phyloP scores from a whole-genome alignment of 371 early-diverging fungal species.

The Globomyces sp. region DNA sequence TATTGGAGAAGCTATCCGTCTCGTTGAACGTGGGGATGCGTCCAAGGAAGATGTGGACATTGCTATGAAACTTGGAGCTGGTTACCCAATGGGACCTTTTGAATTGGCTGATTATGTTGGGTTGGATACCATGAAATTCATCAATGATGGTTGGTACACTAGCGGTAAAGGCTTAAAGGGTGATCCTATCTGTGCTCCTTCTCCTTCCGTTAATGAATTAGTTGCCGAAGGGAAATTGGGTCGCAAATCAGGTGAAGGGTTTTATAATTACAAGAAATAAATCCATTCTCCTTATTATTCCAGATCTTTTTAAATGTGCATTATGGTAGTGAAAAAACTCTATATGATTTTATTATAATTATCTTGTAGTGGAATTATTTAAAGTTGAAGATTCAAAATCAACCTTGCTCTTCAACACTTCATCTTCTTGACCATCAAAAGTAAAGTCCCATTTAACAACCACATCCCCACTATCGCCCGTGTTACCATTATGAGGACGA shows the following conservation, averaged over 20 bases:
- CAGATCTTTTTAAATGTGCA: too few species aligned
- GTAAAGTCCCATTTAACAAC: too few species aligned
- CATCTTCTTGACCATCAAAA: too few species aligned
- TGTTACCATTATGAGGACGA: too few species aligned
- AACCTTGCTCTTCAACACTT: too few species aligned
- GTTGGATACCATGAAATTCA: constrained; percentile 92
- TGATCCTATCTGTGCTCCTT: constrained; percentile 69
- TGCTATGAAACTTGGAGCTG: constrained; percentile 97
- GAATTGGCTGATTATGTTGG: constrained; percentile 95
- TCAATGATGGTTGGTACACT: constrained; percentile 79
- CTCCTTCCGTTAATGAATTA: constrained; percentile 67
- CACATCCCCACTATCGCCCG: too few species aligned
- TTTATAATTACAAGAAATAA: constrained; percentile 69
- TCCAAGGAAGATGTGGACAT: constrained; percentile 85
- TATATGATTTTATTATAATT: too few species aligned
- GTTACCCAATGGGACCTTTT: constrained; percentile 98
- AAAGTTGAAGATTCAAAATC: too few species aligned
- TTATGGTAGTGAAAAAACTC: too few species aligned
- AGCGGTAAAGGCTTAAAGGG: constrained; percentile 66
- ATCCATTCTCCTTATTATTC: background rate
- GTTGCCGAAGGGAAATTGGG: constrained; percentile 78
- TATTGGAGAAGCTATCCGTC: constrained; percentile 88
- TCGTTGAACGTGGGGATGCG: constrained; percentile 91
- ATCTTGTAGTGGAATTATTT: too few species aligned
- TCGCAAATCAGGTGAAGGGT: constrained; percentile 87